Percentiles rank a stretch among this genome's conserved stretches.
Evolutionary conservation across 2,329 filamentous ascomycete species (phyloP).

Genomic region (Fonsecaea pugnacius): DNA sequence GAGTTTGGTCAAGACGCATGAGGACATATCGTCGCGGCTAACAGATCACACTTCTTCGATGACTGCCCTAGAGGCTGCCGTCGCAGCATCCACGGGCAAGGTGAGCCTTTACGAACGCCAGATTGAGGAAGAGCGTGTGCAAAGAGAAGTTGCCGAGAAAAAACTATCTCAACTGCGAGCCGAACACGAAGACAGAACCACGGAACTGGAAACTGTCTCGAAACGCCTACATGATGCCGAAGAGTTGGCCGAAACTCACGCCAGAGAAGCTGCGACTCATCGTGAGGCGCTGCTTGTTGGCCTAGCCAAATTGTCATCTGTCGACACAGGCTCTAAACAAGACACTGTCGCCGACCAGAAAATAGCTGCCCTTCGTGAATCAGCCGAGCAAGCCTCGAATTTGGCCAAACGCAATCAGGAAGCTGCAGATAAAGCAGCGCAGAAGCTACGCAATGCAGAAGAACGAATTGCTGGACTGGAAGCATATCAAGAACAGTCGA

Average conservation of each 20-base stretch:
- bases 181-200: slow-evolving; percentile 79
- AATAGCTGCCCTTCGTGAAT: slow-evolving; percentile 73
- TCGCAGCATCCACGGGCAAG: slow-evolving; percentile 78
- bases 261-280: slow-evolving; percentile 83
- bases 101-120: slow-evolving; percentile 76
- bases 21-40: slow-evolving; percentile 68
- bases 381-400: slow-evolving; percentile 75
- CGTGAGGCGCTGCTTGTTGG: slow-evolving; percentile 80
- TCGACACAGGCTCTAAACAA: slow-evolving; percentile 48
- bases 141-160: slow-evolving; percentile 73
- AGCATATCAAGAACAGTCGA: slow-evolving; percentile 95
- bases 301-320: slow-evolving; percentile 70
- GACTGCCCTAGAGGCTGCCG: slow-evolving; percentile 73
- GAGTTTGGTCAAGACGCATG: slow-evolving; percentile 71
- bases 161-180: slow-evolving; percentile 76
- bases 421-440: slow-evolving; percentile 82
- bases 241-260: slow-evolving; percentile 83
- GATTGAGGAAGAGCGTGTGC: slow-evolving; percentile 78
- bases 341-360: slow-evolving; percentile 62
- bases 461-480: slow-evolving; percentile 96
- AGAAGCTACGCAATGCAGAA: slow-evolving; percentile 88
- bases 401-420: slow-evolving; percentile 86
- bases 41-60: slow-evolving; percentile 74
- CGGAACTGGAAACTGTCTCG: slow-evolving; percentile 74
- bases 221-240: slow-evolving; percentile 82